Evolutionary conservation across 129 eudicot species (phyloP).

Genomic region (Chrysanthemum seticuspe): DNA sequence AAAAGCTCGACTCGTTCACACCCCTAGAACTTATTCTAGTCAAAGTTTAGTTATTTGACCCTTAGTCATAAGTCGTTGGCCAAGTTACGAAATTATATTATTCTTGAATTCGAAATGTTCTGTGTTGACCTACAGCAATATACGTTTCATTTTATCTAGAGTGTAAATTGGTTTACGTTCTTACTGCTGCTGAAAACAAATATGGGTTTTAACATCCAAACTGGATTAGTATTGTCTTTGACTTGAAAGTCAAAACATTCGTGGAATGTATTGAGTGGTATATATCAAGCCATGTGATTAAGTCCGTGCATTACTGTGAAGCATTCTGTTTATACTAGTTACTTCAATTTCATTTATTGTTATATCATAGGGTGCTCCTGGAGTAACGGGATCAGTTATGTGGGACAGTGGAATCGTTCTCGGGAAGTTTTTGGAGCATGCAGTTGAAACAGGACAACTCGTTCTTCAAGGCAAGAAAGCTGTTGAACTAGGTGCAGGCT

Average conservation of each 20-base stretch:
- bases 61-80: neutral
- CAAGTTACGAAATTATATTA: neutral
- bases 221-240: neutral
- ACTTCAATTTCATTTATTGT: no score
- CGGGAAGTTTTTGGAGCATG: constrained; percentile 89
- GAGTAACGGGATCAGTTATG: constrained; percentile 97
- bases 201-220: neutral
- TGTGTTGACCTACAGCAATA: no score
- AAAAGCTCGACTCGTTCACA: no score
- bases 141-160: neutral
- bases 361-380: constrained; percentile 51
- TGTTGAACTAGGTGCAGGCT: constrained; percentile 90
- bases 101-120: constrained; percentile 4
- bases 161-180: constrained; percentile 5
- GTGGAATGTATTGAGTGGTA: no score
- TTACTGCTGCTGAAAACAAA: neutral
- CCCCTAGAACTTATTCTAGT: neutral
- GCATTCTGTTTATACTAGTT: no score
- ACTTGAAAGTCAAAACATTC: constrained; percentile 1
- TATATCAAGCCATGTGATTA: no score
- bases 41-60: neutral
- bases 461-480: constrained; percentile 75
- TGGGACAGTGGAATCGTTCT: constrained; percentile 96
- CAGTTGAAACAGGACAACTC: constrained; percentile 59
- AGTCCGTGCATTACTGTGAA: no score